Evolutionary conservation across 106 monocot genomes (phyloP).

Genomic region (Dactylorhiza incarnata): DNA sequence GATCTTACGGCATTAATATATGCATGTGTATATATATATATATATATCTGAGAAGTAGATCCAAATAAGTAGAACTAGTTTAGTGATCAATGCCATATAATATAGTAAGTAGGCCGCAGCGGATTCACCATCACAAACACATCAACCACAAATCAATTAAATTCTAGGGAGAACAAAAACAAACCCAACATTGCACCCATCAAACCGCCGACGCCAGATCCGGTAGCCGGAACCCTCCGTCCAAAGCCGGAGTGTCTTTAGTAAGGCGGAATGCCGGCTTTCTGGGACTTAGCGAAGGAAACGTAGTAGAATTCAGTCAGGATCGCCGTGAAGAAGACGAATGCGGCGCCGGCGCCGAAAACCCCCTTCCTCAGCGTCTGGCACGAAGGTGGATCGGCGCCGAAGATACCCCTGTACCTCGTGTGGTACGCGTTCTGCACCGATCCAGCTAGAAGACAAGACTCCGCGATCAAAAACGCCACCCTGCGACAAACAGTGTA

Average conservation of each 20-base stretch:
- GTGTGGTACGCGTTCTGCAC: constrained; percentile 85
- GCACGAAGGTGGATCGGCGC: constrained; percentile 34
- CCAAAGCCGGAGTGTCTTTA: background rate
- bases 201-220: background rate
- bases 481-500: constrained; percentile 34
- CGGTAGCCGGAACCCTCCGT: background rate
- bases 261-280: constrained; percentile 14
- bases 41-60: too few relatives aligned
- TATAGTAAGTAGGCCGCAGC: too few relatives aligned
- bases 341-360: constrained; percentile 85
- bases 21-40: too few relatives aligned
- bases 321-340: constrained; percentile 75
- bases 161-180: background rate
- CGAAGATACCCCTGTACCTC: constrained; percentile 35
- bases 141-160: constrained; percentile 4
- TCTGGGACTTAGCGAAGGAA: constrained; percentile 50
- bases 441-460: constrained; percentile 78
- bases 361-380: constrained; percentile 71
- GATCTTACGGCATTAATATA: too few relatives aligned
- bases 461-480: constrained; percentile 75
- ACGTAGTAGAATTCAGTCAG: constrained; percentile 59
- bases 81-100: too few relatives aligned
- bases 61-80: too few relatives aligned
- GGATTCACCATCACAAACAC: background rate
- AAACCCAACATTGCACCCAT: background rate